These are phyloP conservation scores for Russula abietina DNA, from an alignment of 768 basidiomycete genomes.

Conservation along the genomic window DNA sequence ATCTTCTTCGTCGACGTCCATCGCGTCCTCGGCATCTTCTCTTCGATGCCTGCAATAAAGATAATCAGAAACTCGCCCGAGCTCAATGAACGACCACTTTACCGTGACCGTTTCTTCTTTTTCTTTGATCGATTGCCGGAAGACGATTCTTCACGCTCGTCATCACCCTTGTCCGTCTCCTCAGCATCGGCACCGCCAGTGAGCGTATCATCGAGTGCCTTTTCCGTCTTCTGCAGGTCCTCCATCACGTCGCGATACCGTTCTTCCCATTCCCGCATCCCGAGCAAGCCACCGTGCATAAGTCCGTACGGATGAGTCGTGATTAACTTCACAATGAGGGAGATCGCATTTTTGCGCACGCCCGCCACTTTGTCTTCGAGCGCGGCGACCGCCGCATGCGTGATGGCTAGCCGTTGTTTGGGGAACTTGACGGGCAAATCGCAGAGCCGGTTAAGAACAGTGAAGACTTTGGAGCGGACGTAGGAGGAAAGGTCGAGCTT, in stretches of 20 bases:
- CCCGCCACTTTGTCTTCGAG: constrained; percentile 86
- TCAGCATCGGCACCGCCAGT: constrained; percentile 33
- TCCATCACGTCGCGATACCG: constrained; percentile 56
- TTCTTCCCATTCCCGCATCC: constrained; percentile 64
- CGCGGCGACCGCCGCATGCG: constrained; percentile 67
- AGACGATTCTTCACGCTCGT: constrained; percentile 27
- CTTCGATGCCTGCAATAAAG: neutral
- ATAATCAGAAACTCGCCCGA: neutral
- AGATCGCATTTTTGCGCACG: constrained; percentile 81
- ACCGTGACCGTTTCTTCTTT: constrained; percentile 31
- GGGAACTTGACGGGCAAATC: constrained; percentile 78
- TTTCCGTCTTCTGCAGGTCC: constrained; percentile 69
- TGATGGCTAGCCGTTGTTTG: constrained; percentile 72
- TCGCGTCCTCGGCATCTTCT: constrained; percentile 38
- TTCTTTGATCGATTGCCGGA: constrained; percentile 25
- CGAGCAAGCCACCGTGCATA: constrained; percentile 77
- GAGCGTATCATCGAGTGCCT: constrained; percentile 56
- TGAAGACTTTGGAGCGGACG: constrained; percentile 84
- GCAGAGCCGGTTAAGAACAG: constrained; percentile 69
- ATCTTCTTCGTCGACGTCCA: constrained; percentile 51
- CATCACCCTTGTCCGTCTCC: constrained; percentile 28
- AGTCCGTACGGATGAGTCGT: constrained; percentile 84
- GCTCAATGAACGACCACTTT: constrained; percentile 18
- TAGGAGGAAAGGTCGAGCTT: constrained; percentile 84
- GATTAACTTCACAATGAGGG: constrained; percentile 67